Percentiles rank a stretch among this genome's conserved stretches.
These are phyloP conservation scores for Diospyros kaki DNA, from an alignment of 148 eudicot genomes.

Conservation along the genomic window DNA sequence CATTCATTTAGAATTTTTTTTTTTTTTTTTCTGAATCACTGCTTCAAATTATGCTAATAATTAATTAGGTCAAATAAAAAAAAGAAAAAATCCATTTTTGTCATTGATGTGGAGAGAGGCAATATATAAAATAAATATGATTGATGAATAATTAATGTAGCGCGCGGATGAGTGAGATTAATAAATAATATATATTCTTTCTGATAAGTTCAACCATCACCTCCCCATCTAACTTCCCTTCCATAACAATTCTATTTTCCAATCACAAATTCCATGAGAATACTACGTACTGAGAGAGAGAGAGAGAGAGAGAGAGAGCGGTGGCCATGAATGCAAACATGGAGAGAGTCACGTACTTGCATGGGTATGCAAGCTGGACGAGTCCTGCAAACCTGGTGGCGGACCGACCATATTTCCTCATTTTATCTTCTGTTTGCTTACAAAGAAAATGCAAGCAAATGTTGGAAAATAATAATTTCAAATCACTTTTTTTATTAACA, in stretches of 20 bases:
- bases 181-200: too few species aligned
- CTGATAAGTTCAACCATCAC: background rate
- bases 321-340: conserved; percentile 10
- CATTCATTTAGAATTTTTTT: too few species aligned
- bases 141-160: too few species aligned
- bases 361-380: conserved; percentile 1
- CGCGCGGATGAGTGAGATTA: too few species aligned
- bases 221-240: background rate
- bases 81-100: too few species aligned
- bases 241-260: background rate
- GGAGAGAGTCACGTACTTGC: background rate
- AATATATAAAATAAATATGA: too few species aligned
- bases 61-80: too few species aligned
- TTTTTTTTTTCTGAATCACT: too few species aligned
- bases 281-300: background rate
- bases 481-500: too few species aligned
- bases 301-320: background rate
- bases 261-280: background rate
- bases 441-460: background rate
- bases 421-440: background rate
- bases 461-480: too few species aligned
- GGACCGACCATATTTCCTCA: conserved; percentile 2
- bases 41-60: too few species aligned
- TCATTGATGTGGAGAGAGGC: too few species aligned
- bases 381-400: background rate